These are phyloP conservation scores for Sordariomycetes sp. DNA, from an alignment of 2,329 filamentous ascomycete species.

Conservation along the genomic window DNA sequence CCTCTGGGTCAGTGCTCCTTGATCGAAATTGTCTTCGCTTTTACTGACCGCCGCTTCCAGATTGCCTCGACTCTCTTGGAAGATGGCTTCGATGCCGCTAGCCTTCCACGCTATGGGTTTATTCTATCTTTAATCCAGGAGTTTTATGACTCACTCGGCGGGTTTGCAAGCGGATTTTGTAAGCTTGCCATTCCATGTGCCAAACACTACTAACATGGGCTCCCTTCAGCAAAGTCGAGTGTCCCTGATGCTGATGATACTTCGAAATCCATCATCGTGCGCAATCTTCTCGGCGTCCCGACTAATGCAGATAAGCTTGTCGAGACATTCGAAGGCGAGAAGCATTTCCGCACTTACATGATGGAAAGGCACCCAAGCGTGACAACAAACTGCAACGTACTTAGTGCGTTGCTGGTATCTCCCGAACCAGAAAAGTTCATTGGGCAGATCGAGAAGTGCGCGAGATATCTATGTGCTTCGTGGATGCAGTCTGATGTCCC, in stretches of 20 bases:
- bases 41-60: too few relatives aligned
- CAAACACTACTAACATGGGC: too few relatives aligned
- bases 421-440: conserved; percentile 1
- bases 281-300: conserved; percentile 3
- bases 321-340: conserved; percentile 6
- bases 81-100: too few relatives aligned
- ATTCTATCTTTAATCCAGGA: too few relatives aligned
- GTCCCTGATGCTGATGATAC: conserved; percentile 11
- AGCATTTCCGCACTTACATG: conserved; percentile 7
- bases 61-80: too few relatives aligned
- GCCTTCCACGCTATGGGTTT: too few relatives aligned
- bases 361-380: conserved; percentile 6
- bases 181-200: too few relatives aligned
- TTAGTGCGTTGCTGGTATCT: conserved; percentile 6
- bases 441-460: conserved; percentile 7
- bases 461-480: conserved; percentile 6
- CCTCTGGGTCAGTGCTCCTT: too few relatives aligned
- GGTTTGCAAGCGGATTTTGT: too few relatives aligned
- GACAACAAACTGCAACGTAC: conserved; percentile 8
- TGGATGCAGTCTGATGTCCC: conserved; percentile 7
- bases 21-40: too few relatives aligned
- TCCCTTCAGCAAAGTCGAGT: too few relatives aligned
- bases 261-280: conserved; percentile 6
- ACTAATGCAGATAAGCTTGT: conserved; percentile 2
- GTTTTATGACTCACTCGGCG: too few relatives aligned